Evolutionary conservation across 495 filamentous ascomycete genomes (phyloP).

Genomic region (Amphirosellinia nigrospora): DNA sequence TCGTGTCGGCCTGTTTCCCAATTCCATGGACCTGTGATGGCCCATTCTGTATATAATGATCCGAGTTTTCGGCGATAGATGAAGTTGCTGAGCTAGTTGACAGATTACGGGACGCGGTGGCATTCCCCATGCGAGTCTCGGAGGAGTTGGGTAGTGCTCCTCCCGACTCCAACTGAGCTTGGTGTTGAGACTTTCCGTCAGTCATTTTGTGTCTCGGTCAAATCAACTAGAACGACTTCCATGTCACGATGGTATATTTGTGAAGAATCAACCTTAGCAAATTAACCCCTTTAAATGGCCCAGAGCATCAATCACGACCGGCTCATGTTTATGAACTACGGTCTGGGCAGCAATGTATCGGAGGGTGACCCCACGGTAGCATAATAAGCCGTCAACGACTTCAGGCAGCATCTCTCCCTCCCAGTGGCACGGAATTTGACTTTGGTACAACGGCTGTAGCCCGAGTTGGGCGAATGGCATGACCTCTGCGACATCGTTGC

Average conservation of each 20-base stretch:
- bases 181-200: slow-evolving; percentile 20
- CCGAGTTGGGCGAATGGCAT: slow-evolving; percentile 20
- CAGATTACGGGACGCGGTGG: background rate
- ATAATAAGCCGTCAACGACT: slow-evolving; percentile 13
- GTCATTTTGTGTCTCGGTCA: slow-evolving; percentile 11
- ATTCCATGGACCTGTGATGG: background rate
- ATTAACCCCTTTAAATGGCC: slow-evolving; percentile 4
- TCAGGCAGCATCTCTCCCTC: slow-evolving; percentile 26
- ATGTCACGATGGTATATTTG: background rate
- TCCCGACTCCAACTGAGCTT: background rate
- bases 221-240: background rate
- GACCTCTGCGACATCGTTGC: slow-evolving; percentile 20
- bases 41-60: background rate
- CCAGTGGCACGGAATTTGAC: slow-evolving; percentile 24
- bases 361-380: slow-evolving; percentile 10
- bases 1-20: slow-evolving; percentile 20
- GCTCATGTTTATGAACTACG: slow-evolving; percentile 10
- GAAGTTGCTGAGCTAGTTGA: slow-evolving; percentile 16
- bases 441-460: slow-evolving; percentile 23
- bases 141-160: slow-evolving; percentile 3
- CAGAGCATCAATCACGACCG: background rate
- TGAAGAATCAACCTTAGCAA: slow-evolving; percentile 11
- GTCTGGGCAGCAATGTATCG: slow-evolving; percentile 22
- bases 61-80: background rate
- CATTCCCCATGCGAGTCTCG: slow-evolving; percentile 1